Conservation (phyloP, 768 basidiomycete species). For the Termitomyces sp. region DNA sequence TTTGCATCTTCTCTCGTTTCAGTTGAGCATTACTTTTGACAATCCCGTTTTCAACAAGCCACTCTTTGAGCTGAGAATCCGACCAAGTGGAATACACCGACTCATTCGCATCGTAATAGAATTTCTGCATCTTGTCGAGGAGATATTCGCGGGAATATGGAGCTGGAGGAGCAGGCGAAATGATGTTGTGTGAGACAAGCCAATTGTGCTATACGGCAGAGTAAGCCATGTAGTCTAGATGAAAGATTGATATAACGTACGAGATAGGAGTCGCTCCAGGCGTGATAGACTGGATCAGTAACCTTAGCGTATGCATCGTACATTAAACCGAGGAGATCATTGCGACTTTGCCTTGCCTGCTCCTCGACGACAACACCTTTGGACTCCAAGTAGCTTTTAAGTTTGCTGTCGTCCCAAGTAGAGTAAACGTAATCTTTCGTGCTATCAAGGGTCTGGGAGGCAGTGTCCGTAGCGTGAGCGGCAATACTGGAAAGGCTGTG, state of each 20-base stretch:
- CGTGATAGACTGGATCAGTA: slow-evolving; percentile 65
- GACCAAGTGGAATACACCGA: slow-evolving; percentile 65
- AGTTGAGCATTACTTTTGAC: slow-evolving; percentile 67
- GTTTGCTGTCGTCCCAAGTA: slow-evolving; percentile 77
- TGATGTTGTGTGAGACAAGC: slow-evolving; percentile 74
- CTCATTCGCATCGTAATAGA: slow-evolving; percentile 63
- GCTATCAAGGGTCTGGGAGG: slow-evolving; percentile 51
- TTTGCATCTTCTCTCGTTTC: slow-evolving; percentile 70
- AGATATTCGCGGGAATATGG: slow-evolving; percentile 60
- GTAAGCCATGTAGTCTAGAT: neutral
- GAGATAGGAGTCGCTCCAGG: slow-evolving; percentile 84
- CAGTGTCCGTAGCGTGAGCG: slow-evolving; percentile 50
- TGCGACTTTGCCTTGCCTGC: slow-evolving; percentile 47
- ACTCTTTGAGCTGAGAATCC: slow-evolving; percentile 69
- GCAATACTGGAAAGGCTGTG: slow-evolving; percentile 34
- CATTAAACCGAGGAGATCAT: slow-evolving; percentile 68
- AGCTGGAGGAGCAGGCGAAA: slow-evolving; percentile 48
- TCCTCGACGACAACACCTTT: slow-evolving; percentile 63
- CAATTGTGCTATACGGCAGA: slow-evolving; percentile 57
- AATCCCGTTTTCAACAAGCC: slow-evolving; percentile 71
- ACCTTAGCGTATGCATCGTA: slow-evolving; percentile 58
- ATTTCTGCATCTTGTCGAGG: slow-evolving; percentile 61
- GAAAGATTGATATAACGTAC: slow-evolving; percentile 31
- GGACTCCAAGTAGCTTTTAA: slow-evolving; percentile 68
- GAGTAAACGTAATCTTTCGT: slow-evolving; percentile 86